A percentile compares a stretch with the other conserved stretches of the same genome.
Evolutionary conservation across 202 grass and related monocot species (phyloP).

Genomic region (Alloteropsis angusta): DNA sequence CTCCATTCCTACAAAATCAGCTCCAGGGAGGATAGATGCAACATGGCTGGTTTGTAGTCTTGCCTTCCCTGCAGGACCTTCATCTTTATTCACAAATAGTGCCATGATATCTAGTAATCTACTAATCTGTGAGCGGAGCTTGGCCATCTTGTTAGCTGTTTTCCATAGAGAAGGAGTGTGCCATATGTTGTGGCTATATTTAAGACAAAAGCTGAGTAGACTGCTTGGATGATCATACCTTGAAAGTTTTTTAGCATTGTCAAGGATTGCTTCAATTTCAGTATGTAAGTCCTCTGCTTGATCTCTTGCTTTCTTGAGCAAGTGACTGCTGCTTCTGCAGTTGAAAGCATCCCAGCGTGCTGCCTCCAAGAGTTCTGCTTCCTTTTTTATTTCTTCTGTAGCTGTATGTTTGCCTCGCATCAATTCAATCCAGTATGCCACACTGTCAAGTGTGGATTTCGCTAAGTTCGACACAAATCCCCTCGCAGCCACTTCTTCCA

Average conservation of each 20-base stretch:
- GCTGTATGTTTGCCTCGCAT: background rate
- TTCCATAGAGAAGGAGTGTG: background rate
- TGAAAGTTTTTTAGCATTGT: background rate
- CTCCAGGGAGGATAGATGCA: background rate
- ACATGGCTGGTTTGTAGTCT: background rate
- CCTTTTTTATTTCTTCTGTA: background rate
- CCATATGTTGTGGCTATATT: background rate
- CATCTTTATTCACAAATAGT: background rate
- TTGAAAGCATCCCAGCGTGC: background rate
- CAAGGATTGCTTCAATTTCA: background rate
- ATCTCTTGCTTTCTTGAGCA: background rate
- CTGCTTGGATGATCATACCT: background rate
- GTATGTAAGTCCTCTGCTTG: background rate
- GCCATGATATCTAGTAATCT: background rate
- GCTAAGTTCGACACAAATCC: background rate
- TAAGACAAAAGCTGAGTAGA: background rate
- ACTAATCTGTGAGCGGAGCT: background rate
- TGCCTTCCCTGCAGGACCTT: background rate
- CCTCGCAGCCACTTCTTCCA: background rate
- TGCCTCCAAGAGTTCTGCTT: background rate
- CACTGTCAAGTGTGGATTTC: background rate
- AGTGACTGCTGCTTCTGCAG: background rate
- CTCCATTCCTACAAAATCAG: background rate
- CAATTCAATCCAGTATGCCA: background rate
- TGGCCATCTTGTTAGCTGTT: background rate